Percentiles rank a stretch among this genome's conserved stretches.
phyloP scores from a whole-genome alignment of 305 asterid genomes.

The Petunia hybrid region DNA sequence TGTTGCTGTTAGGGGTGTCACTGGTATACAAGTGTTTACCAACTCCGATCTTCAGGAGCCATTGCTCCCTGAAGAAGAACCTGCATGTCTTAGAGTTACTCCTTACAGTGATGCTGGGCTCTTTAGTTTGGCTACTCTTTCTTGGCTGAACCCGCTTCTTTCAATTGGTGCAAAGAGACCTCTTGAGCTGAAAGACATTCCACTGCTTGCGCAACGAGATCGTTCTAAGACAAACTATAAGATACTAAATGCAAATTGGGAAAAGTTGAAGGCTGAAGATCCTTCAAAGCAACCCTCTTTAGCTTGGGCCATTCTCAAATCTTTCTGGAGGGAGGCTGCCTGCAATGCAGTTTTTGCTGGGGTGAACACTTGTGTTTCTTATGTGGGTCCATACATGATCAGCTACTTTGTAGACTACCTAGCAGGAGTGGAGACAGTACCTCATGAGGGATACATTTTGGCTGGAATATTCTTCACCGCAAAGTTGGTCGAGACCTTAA shows the following conservation, averaged over 20 bases:
- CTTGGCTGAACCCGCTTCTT: constrained; percentile 96
- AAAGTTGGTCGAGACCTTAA: constrained; percentile 82
- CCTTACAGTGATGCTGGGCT: constrained; percentile 90
- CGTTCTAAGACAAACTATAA: constrained; percentile 91
- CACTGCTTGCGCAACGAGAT: constrained; percentile 83
- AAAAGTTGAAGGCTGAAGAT: constrained; percentile 71
- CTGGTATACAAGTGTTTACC: constrained; percentile 66
- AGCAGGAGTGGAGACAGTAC: constrained; percentile 75
- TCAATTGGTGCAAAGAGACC: constrained; percentile 92
- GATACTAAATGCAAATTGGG: constrained; percentile 81
- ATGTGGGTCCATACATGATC: constrained; percentile 95
- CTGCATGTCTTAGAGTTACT: constrained; percentile 89
- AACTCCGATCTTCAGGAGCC: constrained; percentile 80
- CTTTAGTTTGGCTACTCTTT: constrained; percentile 84
- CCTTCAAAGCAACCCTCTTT: constrained; percentile 69
- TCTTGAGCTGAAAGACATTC: constrained; percentile 89
- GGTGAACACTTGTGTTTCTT: constrained; percentile 80
- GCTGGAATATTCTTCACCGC: constrained; percentile 87
- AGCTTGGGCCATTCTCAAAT: constrained; percentile 88
- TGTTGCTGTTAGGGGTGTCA: constrained; percentile 68
- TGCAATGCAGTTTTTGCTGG: constrained; percentile 93
- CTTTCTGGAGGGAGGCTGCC: constrained; percentile 97
- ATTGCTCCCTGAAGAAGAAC: constrained; percentile 79
- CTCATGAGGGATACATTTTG: constrained; percentile 91
- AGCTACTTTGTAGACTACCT: constrained; percentile 95